Evolutionary conservation across 2,329 filamentous ascomycete genomes (phyloP).

Genomic region (Ophiosphaerella herpotricha): DNA sequence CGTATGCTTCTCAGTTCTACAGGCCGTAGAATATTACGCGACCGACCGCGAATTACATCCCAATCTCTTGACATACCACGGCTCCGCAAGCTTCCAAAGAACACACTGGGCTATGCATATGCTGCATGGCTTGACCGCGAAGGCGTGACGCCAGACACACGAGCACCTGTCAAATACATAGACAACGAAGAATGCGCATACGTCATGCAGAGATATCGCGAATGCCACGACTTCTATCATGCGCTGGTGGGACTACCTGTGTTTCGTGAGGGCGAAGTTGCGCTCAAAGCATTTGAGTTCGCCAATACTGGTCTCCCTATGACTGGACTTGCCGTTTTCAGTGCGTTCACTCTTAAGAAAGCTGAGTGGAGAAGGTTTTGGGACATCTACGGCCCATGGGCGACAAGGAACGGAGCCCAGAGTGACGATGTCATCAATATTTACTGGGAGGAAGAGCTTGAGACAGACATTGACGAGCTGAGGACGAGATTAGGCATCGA

Average conservation of each 20-base stretch:
- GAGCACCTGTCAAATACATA: constrained; percentile 81
- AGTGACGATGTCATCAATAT: constrained; percentile 88
- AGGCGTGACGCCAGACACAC: constrained; percentile 89
- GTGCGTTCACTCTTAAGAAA: constrained; percentile 66
- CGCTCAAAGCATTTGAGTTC: constrained; percentile 98
- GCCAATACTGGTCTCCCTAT: constrained; percentile 92
- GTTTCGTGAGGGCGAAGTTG: constrained; percentile 93
- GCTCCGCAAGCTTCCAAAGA: constrained; percentile 72
- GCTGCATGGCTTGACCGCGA: constrained; percentile 91
- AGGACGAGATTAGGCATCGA: constrained; percentile 80
- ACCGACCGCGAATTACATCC: constrained; percentile 86
- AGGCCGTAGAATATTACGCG: constrained; percentile 87
- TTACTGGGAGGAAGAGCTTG: constrained; percentile 95
- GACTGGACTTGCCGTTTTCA: constrained; percentile 85
- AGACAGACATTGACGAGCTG: constrained; percentile 79
- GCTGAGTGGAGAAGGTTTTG: constrained; percentile 70
- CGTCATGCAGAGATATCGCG: constrained; percentile 96
- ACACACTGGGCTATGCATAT: constrained; percentile 81
- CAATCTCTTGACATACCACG: constrained; percentile 67
- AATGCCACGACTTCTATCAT: constrained; percentile 98
- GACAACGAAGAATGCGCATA: constrained; percentile 96
- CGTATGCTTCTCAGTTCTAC: constrained; percentile 86
- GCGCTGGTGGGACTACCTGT: constrained; percentile 88
- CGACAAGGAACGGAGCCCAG: constrained; percentile 76
- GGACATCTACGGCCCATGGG: constrained; percentile 84